These are phyloP conservation scores for Trichoderma breve DNA, from an alignment of 2,329 filamentous ascomycete genomes.

Conservation along the genomic window DNA sequence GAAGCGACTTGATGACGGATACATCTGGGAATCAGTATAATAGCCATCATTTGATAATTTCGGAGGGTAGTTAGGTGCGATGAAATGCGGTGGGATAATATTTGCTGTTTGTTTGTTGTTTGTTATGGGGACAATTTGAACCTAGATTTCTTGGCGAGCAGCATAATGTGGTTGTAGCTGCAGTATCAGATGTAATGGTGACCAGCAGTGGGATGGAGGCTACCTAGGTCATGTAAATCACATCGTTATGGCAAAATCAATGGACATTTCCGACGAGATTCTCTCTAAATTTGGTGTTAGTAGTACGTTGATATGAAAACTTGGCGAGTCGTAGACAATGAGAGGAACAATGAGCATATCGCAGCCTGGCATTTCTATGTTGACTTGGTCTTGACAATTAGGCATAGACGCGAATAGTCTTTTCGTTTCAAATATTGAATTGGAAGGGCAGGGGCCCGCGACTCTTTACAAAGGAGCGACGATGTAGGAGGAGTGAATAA, in stretches of 20 bases:
- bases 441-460: background rate
- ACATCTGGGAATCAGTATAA: conserved; percentile 32
- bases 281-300: too few species aligned
- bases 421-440: background rate
- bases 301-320: background rate
- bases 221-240: conserved; percentile 13
- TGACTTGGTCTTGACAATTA: background rate
- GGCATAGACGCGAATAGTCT: background rate
- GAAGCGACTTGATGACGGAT: conserved; percentile 34
- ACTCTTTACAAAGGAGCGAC: background rate
- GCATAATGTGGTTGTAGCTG: conserved; percentile 32
- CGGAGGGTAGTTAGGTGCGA: conserved; percentile 25
- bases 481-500: background rate
- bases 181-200: conserved; percentile 32
- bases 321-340: too few species aligned
- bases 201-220: conserved; percentile 27
- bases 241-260: conserved; percentile 17
- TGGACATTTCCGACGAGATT: background rate
- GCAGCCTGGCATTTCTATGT: background rate
- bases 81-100: conserved; percentile 30
- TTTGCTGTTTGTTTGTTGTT: conserved; percentile 30
- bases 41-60: conserved; percentile 24
- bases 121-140: conserved; percentile 34
- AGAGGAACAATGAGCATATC: background rate
- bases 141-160: conserved; percentile 36